Evolutionary conservation across 2,329 filamentous ascomycete species (phyloP), one percentile per base, ranked within the genome.

Genomic region (Tolypocladium inflatum): DNA sequence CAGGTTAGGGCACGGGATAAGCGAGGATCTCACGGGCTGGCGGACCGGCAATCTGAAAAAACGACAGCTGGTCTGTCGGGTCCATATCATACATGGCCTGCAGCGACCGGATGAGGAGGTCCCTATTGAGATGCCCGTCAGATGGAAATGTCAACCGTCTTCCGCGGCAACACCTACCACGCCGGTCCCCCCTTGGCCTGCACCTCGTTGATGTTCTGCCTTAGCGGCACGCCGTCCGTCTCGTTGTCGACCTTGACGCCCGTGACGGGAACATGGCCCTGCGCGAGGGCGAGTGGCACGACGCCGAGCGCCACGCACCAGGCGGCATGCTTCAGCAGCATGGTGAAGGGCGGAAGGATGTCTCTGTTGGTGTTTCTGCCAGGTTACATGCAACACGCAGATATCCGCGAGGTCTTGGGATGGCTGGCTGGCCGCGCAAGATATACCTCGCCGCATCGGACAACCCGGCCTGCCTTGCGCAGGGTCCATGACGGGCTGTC

Each of bases 91-190:
- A 75, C 61, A 82, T 71, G 26, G 71, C 68, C 41, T 68, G 66
- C 21, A 82, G 64, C 15, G 77, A 76, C 45, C 74, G 74, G 30
- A 83, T 71, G 62, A 79, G 80, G 7, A 83, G 71, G 54, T 82
- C 77, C 78, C 79, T 76, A 45, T n/a, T n/a, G n/a, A 8, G 9
- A 13, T 21, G 7, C 41, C 45, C 43, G 57, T 67, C 21, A 68
- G 59, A 45, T 42, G 39, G 39, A n/a, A 42, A 42, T 2, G 19
- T 10, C 19, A 10, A 3, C 19, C 26, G 26, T 8, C 6, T 41
- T 8, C 9, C 19, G 9, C 2, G 39, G 15, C 19, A 35, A 55
- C 54, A n/a, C 43, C 33, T 67, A 80, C 78, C 78, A 80, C 62
- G 75, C 68, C 9, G 76, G 70, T 2, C 77, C 77, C 39, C 70